These are phyloP conservation scores for Corinectria fuckeliana DNA, from an alignment of 2,329 filamentous ascomycete genomes.

Conservation along the genomic window DNA sequence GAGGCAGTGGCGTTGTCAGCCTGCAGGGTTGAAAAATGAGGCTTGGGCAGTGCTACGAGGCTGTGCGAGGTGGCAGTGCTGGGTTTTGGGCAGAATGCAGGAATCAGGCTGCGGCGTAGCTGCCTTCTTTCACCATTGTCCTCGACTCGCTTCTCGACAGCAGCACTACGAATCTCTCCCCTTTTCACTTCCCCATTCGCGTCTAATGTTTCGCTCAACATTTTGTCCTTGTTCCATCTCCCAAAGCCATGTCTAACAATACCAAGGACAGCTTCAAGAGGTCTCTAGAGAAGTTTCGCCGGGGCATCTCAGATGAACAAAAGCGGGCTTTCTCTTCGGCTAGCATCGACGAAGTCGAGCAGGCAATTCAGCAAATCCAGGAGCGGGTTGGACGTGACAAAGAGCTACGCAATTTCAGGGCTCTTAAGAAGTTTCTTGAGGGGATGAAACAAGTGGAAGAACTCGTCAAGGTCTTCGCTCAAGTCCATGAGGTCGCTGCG, in stretches of 20 bases:
- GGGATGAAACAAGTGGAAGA: neutral
- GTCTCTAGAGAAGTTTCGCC: neutral
- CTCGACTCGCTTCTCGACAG: neutral
- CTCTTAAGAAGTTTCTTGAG: neutral
- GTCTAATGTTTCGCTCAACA: no score
- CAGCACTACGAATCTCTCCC: neutral
- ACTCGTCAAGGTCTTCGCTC: neutral
- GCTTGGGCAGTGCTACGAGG: neutral
- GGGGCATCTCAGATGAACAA: neutral
- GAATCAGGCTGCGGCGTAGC: neutral
- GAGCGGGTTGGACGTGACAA: neutral
- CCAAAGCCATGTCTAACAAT: neutral
- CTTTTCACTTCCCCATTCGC: no score
- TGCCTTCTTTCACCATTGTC: no score
- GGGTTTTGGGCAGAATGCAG: neutral
- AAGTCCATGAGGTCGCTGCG: neutral
- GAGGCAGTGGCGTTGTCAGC: neutral
- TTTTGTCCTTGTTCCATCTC: neutral
- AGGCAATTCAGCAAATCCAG: neutral
- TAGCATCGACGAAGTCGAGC: neutral
- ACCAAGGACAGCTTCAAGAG: neutral
- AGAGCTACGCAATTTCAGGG: neutral
- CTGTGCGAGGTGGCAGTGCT: neutral
- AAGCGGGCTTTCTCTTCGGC: neutral
- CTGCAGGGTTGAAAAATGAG: neutral